Conservation (phyloP, 768 basidiomycete species). For the Collybia sp. region DNA sequence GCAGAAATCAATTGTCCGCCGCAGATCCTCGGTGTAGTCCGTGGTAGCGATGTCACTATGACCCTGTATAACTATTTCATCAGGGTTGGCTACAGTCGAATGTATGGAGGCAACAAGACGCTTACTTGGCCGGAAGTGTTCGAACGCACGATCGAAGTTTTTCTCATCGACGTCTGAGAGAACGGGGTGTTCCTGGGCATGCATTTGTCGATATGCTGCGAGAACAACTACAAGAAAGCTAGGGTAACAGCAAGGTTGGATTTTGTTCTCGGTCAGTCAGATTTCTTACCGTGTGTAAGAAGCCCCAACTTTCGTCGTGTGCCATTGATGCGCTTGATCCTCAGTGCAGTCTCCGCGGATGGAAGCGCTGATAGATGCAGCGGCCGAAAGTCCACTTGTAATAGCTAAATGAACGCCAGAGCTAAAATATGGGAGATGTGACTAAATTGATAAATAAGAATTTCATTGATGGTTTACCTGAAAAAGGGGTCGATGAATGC, state of each 20-base stretch:
- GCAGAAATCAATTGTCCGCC: slow-evolving; percentile 8
- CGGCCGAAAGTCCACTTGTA: slow-evolving; percentile 27
- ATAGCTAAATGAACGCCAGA: slow-evolving; percentile 30
- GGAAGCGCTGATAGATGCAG: slow-evolving; percentile 26
- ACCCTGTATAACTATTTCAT: slow-evolving; percentile 6
- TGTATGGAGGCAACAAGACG: neutral
- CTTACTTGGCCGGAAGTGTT: slow-evolving; percentile 37
- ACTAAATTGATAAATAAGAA: neutral
- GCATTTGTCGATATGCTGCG: slow-evolving; percentile 50
- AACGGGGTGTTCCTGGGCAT: slow-evolving; percentile 29
- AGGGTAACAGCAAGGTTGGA: neutral
- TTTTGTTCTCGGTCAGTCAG: neutral
- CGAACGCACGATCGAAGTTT: slow-evolving; percentile 47
- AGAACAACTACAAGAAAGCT: slow-evolving; percentile 48
- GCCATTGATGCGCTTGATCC: slow-evolving; percentile 23
- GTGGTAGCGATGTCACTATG: slow-evolving; percentile 3
- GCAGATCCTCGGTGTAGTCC: slow-evolving; percentile 1
- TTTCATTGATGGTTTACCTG: slow-evolving; percentile 1
- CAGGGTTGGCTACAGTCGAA: neutral
- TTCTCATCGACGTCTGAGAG: slow-evolving; percentile 38
- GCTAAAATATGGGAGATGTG: neutral
- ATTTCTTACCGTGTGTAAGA: slow-evolving; percentile 27
- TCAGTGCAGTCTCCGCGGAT: slow-evolving; percentile 25
- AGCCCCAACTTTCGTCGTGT: slow-evolving; percentile 23
- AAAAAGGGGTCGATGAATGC: slow-evolving; percentile 25